Evolutionary conservation across 2,329 filamentous ascomycete genomes (phyloP).

Genomic region (Colletotrichum somersetense): DNA sequence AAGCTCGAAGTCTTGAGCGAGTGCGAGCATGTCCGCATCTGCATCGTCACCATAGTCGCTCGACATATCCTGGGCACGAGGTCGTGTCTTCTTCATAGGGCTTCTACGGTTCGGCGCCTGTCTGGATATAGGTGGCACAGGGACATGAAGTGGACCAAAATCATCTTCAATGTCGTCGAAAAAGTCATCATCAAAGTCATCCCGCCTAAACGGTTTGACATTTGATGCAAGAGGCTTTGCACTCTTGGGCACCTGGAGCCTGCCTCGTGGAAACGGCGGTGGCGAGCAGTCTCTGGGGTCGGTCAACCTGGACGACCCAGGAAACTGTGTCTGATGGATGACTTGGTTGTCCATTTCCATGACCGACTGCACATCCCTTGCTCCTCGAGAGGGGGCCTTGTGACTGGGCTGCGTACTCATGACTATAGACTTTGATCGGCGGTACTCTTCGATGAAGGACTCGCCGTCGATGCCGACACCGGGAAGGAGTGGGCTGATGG

Average conservation of each 20-base stretch:
- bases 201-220: slow-evolving; percentile 1
- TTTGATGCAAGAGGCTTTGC: slow-evolving; percentile 3
- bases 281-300: slow-evolving; percentile 35
- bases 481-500: slow-evolving; percentile 56
- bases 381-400: slow-evolving; percentile 38
- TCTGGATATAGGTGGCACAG: slow-evolving; percentile 17
- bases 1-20: slow-evolving; percentile 64
- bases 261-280: slow-evolving; percentile 43
- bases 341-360: slow-evolving; percentile 59
- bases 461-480: slow-evolving; percentile 61
- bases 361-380: slow-evolving; percentile 24
- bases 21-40: slow-evolving; percentile 64
- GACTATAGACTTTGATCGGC: slow-evolving; percentile 45
- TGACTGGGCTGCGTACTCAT: slow-evolving; percentile 46
- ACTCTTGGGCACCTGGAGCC: background rate
- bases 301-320: slow-evolving; percentile 43
- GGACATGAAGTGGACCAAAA: slow-evolving; percentile 20
- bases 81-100: slow-evolving; percentile 24
- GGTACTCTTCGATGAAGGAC: slow-evolving; percentile 52
- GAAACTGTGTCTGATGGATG: slow-evolving; percentile 65
- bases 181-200: slow-evolving; percentile 52
- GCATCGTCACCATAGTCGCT: slow-evolving; percentile 64
- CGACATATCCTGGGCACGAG: slow-evolving; percentile 51
- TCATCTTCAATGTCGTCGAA: slow-evolving; percentile 46
- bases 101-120: slow-evolving; percentile 20